Conservation (phyloP, 176 grass and related monocot species). For the Musa schizocarpa region DNA sequence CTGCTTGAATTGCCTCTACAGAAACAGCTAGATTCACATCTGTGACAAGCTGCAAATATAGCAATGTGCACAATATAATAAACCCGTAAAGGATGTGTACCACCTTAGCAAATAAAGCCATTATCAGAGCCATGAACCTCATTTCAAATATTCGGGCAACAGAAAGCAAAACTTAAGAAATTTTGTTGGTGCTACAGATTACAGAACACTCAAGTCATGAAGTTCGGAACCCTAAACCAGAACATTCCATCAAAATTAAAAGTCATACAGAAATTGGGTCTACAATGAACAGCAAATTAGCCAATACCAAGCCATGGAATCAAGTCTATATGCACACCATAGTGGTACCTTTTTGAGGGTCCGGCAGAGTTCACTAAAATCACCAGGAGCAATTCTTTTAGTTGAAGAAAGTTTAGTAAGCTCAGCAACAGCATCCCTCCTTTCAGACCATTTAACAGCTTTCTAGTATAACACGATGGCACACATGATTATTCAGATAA, state of each 20-base stretch:
- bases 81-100: too few species aligned
- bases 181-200: neutral
- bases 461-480: conserved; percentile 44
- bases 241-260: neutral
- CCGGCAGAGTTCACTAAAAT: conserved; percentile 91
- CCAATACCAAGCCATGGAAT: neutral
- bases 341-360: conserved; percentile 81
- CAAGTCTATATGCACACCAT: neutral
- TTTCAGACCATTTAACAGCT: conserved; percentile 99
- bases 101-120: neutral
- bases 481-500: neutral
- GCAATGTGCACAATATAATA: neutral
- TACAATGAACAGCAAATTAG: neutral
- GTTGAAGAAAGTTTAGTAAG: conserved; percentile 91
- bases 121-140: neutral
- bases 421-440: conserved; percentile 93
- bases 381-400: conserved; percentile 85
- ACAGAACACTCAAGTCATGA: neutral
- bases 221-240: neutral
- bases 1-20: conserved; percentile 83
- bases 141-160: neutral
- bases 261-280: neutral
- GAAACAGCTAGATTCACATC: conserved; percentile 97
- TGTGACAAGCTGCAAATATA: conserved; percentile 60
- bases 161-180: neutral